Evolutionary conservation across 2,329 filamentous ascomycete species (phyloP).

Genomic region (Fusarium clavum): DNA sequence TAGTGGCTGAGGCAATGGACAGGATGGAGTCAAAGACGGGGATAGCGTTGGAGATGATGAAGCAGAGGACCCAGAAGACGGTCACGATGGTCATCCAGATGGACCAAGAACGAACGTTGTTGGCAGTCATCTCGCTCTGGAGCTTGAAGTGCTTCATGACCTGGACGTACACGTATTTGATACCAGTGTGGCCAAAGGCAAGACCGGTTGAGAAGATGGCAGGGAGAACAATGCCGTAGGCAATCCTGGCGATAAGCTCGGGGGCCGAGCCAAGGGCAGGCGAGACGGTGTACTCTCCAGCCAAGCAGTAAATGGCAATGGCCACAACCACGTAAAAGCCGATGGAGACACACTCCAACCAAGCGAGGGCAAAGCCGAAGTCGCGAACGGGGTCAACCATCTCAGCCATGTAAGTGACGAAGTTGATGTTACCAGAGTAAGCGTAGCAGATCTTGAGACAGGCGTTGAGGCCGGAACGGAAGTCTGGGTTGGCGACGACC

Average conservation of each 20-base stretch:
- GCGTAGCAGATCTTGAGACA: slow-evolving; percentile 53
- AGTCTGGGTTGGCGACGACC: slow-evolving; percentile 47
- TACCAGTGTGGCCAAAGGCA: slow-evolving; percentile 50
- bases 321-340: slow-evolving; percentile 44
- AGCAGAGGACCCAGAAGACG: slow-evolving; percentile 51
- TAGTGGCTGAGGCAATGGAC: slow-evolving; percentile 52
- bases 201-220: slow-evolving; percentile 49
- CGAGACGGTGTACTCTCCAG: slow-evolving; percentile 46
- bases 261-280: slow-evolving; percentile 45
- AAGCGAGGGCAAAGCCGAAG: slow-evolving; percentile 47
- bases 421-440: slow-evolving; percentile 54
- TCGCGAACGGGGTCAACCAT: slow-evolving; percentile 51
- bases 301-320: slow-evolving; percentile 46
- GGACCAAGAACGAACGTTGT: slow-evolving; percentile 50
- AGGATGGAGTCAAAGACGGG: slow-evolving; percentile 55
- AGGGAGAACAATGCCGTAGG: slow-evolving; percentile 50
- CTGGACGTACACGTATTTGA: slow-evolving; percentile 52
- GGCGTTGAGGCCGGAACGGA: slow-evolving; percentile 49
- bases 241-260: slow-evolving; percentile 42
- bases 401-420: slow-evolving; percentile 53
- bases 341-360: slow-evolving; percentile 44
- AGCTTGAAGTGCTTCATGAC: slow-evolving; percentile 50
- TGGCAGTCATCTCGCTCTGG: slow-evolving; percentile 49
- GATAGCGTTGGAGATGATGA: slow-evolving; percentile 53
- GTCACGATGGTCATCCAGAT: slow-evolving; percentile 52